Base-by-base conservation (phyloP, 2,329 filamentous ascomycete genomes). In the Pseudocercospora pini-densiflorae region DNA sequence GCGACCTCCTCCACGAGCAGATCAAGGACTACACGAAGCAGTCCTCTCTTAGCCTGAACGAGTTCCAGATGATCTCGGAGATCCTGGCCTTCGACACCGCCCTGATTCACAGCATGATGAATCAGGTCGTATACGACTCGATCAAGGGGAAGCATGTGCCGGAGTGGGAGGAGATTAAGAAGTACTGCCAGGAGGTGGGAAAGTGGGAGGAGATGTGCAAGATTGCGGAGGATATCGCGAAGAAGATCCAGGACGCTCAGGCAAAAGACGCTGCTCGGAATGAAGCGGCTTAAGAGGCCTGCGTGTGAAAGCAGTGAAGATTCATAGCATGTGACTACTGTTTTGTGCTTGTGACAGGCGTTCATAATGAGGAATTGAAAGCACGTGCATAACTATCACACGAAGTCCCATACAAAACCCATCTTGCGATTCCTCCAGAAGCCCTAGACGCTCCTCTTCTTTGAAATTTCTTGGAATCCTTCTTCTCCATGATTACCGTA, bases 31-130 rank as follows among this genome's bases (percentile, higher is more conserved):
- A 63, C 16, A 59, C 43, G 6, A 59, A 59, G 12, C 36, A 31
- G 36, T 29, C 49, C 27, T 24, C 51, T 2, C 7, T 51, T 1
- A 49, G 36, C 12, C 45, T 29, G 3, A 58, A 63, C n/a, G 61
- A 63, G 24, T 63, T 63, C 27, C 43, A 49, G 31, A 47, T 58
- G 53, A 57, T 63, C 31, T 24, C 29, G 7, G 61, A 63, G 24
- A 36, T 63, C n/a, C 40, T 57, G 0, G 10, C 51, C 2, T 63
- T 63, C 61, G 61, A 63, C 36, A 33, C 27, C 9, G 61, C 53
- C 8, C 27, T 63, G 8, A 21, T 58, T 53, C 27, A 59, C 8
- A 43, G 31, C 21, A 45, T 62, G 47, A 54, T 24, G 47, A 55
- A 62, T 33, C 23, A 61, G 8, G 43, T 61, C 59, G 19, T 51